Evolutionary conservation across 2,329 filamentous ascomycete species (phyloP).

Genomic region (Neocatenulostroma microsporum): DNA sequence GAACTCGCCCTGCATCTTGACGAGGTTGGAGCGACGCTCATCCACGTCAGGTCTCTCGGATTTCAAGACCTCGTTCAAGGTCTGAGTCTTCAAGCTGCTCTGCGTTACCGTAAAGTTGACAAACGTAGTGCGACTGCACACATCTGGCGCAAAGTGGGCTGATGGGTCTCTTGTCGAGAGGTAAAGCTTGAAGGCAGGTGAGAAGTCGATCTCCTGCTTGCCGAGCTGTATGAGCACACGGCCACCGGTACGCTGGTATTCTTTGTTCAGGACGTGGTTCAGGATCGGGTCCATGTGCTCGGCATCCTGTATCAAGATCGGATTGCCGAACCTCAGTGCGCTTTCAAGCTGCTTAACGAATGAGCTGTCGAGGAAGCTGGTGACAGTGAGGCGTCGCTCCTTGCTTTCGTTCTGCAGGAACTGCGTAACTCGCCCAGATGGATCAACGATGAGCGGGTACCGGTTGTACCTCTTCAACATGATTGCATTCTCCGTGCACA

Average conservation of each 20-base stretch:
- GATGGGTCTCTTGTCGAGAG: constrained; percentile 94
- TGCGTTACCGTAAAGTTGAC: constrained; percentile 99
- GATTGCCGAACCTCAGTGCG: constrained; percentile 93
- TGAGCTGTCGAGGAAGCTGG: constrained; percentile 94
- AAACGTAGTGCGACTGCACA: constrained; percentile 96
- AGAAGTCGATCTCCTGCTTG: constrained; percentile 99
- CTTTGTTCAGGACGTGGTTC: constrained; percentile 98
- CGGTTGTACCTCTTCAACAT: constrained; percentile 96
- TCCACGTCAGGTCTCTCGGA: constrained; percentile 96
- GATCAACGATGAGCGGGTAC: constrained; percentile 96
- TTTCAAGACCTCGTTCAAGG: constrained; percentile 93
- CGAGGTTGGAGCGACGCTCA: constrained; percentile 89
- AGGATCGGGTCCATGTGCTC: constrained; percentile 95
- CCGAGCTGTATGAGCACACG: constrained; percentile 97
- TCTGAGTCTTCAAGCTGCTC: constrained; percentile 96
- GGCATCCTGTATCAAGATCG: constrained; percentile 95
- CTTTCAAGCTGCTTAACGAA: constrained; percentile 98
- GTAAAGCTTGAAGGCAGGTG: constrained; percentile 89
- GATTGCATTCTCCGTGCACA: constrained; percentile 98
- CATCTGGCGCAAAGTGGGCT: constrained; percentile 87
- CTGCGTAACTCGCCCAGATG: constrained; percentile 87
- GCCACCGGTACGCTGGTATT: constrained; percentile 96
- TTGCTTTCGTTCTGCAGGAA: constrained; percentile 94
- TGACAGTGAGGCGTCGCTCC: constrained; percentile 86
- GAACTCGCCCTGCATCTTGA: constrained; percentile 98